phyloP scores from a whole-genome alignment of 1,284 basidiomycete genomes.

The Bjerkandera adusta region DNA sequence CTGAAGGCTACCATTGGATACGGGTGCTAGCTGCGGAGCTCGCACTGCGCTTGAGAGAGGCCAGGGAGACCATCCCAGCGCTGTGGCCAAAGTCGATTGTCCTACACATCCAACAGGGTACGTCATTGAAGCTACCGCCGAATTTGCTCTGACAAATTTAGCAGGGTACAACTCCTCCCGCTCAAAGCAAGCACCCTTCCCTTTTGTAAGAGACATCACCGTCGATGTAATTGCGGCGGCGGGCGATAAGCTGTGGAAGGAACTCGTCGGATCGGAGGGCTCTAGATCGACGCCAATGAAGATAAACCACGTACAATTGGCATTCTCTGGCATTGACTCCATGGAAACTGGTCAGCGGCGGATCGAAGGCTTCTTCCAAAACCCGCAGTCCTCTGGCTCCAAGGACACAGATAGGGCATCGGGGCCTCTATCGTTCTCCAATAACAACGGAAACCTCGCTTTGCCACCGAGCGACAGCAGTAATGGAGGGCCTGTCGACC shows the following conservation, averaged over 20 bases:
- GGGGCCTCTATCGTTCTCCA: too few species aligned
- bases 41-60: conserved; percentile 80
- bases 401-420: too few species aligned
- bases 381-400: neutral
- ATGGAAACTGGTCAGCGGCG: conserved; percentile 81
- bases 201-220: conserved; percentile 71
- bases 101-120: conserved; percentile 72
- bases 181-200: conserved; percentile 84
- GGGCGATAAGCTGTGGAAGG: conserved; percentile 86
- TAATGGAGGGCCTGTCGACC: too few species aligned
- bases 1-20: conserved; percentile 88
- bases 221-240: conserved; percentile 78
- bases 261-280: conserved; percentile 60
- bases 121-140: conserved; percentile 13
- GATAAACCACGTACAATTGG: conserved; percentile 73
- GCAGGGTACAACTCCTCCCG: conserved; percentile 65
- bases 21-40: conserved; percentile 89
- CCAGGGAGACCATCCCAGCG: conserved; percentile 67
- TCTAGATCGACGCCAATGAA: conserved; percentile 47
- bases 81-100: conserved; percentile 94
- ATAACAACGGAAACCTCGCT: too few species aligned
- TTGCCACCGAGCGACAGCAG: too few species aligned
- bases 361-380: conserved; percentile 81
- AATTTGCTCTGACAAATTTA: conserved; percentile 8
- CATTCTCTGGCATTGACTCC: conserved; percentile 82